Conservation (phyloP, 192 early-diverging fungal genomes). For the Backusella parvicylindrica region DNA sequence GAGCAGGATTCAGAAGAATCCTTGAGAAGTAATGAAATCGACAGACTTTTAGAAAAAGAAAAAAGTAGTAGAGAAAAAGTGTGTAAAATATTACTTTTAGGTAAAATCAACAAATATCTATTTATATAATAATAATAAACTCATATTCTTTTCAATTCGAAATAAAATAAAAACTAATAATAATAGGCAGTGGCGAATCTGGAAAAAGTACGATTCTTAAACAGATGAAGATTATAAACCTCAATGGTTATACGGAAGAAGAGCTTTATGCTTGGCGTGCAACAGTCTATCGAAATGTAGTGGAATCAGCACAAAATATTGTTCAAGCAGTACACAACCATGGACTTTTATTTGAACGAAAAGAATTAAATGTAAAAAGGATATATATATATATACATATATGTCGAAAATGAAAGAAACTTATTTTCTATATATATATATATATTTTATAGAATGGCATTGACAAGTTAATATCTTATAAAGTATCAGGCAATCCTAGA, state of each 20-base stretch:
- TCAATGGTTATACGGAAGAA: constrained; percentile 81
- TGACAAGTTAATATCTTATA: not conserved
- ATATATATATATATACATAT: too few relatives aligned
- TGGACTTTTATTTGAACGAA: not conserved
- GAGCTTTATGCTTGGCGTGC: constrained; percentile 70
- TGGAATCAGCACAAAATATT: constrained; percentile 79
- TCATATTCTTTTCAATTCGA: not conserved
- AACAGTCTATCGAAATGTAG: constrained; percentile 80
- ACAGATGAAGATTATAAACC: constrained; percentile 96
- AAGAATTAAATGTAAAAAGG: not conserved
- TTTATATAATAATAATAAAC: not conserved
- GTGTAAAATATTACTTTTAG: constrained; percentile 73
- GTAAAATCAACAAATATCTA: constrained; percentile 38
- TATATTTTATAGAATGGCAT: not conserved
- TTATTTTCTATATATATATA: not conserved
- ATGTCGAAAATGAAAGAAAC: too few relatives aligned
- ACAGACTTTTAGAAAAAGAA: constrained; percentile 61
- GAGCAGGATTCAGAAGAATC: constrained; percentile 50
- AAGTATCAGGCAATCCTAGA: constrained; percentile 15
- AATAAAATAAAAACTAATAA: not conserved
- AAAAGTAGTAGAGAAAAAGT: constrained; percentile 56
- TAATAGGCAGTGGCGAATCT: constrained; percentile 84
- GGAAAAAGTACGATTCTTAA: constrained; percentile 96
- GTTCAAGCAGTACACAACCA: constrained; percentile 62
- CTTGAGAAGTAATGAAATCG: constrained; percentile 51